Evolutionary conservation across 106 monocot species (phyloP), one percentile per base, ranked within the genome.

Genomic region (Chionographis japonica): DNA sequence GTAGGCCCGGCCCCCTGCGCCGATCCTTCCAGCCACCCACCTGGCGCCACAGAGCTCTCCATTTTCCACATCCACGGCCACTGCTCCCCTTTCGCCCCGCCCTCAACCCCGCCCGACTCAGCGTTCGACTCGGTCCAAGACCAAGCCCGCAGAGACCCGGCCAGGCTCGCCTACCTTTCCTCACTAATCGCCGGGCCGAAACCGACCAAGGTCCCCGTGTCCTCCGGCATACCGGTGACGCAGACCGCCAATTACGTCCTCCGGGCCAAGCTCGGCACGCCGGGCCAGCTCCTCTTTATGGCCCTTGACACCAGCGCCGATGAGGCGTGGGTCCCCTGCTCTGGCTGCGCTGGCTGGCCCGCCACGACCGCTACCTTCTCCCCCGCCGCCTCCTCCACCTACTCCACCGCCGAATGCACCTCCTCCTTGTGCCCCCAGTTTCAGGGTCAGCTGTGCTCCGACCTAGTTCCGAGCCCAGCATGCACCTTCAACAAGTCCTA

Each of bases 281-380:
- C 97, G 0, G 69, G 71, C 5, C 92, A 97, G 72, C 57, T 63
- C 67, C 79, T 97, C 75, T 79, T 76, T 74, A 83, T 90, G 57
- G 79, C 81, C 65, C 80, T 98, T 50, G 92, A 92, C 74, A 85
- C 92, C 65, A 78, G 85, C 85, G 63, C 72, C 68, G 97, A 98
- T 63, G 62, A 79, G 17, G 62, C 92, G 0, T 98, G 84, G 85
- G 66, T 85, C 17, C 87, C 87, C 18, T 90, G 90, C 75, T 41
- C 81, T 18, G 79, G 82, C 4, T 90, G 93, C 84, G 1, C 37
- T 54, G 67, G 71, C 11, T 94, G 89, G 76, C 68, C 84, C 19
- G 11, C 79, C 16, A 16, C 78, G 10, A 62, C 50, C 27, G 20
- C 60, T 52, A 65, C 69, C 69, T 77, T 74, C 75, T 39, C 72